Conservation (phyloP, 1,284 basidiomycete species). For the Mycena citricolor region DNA sequence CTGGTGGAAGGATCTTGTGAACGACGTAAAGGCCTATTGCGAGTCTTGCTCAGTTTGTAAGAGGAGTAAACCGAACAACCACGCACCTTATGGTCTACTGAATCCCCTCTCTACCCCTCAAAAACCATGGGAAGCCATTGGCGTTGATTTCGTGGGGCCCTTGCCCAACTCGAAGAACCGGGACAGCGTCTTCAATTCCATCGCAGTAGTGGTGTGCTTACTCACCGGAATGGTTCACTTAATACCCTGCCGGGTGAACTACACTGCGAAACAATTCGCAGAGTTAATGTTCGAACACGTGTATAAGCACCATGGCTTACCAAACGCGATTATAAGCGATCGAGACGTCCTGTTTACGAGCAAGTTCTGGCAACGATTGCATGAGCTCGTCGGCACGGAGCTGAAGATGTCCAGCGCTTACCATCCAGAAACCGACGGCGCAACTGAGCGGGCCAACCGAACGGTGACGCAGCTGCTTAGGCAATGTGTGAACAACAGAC, state of each 20-base stretch:
- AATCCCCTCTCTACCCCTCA: slow-evolving; percentile 28
- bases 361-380: slow-evolving; percentile 36
- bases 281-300: slow-evolving; percentile 38
- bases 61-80: slow-evolving; percentile 31
- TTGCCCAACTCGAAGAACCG: slow-evolving; percentile 31
- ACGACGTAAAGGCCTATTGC: slow-evolving; percentile 31
- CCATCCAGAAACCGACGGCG: slow-evolving; percentile 10
- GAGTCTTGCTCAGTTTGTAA: slow-evolving; percentile 35
- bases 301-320: slow-evolving; percentile 40
- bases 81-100: slow-evolving; percentile 35
- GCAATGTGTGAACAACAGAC: slow-evolving; percentile 4
- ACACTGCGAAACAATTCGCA: slow-evolving; percentile 32
- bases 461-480: slow-evolving; percentile 10
- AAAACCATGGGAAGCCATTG: slow-evolving; percentile 34
- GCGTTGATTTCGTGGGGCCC: slow-evolving; percentile 42
- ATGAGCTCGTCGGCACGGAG: slow-evolving; percentile 6
- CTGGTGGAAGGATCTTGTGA: slow-evolving; percentile 34
- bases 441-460: slow-evolving; percentile 10
- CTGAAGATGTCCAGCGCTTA: slow-evolving; percentile 9
- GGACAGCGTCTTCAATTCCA: slow-evolving; percentile 33
- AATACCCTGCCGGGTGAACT: slow-evolving; percentile 15
- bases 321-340: slow-evolving; percentile 38
- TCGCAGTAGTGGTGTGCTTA: slow-evolving; percentile 37
- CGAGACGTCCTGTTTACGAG: slow-evolving; percentile 40
- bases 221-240: slow-evolving; percentile 27